Base-by-base conservation (phyloP, 2,329 filamentous ascomycete genomes). In the Phialocephala sp. region DNA sequence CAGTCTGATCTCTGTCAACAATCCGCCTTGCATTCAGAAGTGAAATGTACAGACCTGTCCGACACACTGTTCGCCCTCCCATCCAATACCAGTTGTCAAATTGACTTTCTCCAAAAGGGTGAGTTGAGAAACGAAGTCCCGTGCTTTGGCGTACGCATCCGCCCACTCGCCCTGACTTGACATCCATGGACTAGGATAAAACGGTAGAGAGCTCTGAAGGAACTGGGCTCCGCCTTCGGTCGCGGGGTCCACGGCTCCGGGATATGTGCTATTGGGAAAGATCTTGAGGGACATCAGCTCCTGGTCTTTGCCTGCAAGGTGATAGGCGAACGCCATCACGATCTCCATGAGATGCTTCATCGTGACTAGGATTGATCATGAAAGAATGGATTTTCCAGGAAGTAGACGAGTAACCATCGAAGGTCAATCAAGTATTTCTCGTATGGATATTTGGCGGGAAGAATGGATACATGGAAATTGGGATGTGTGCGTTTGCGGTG, bases 31-130 rank as follows among this genome's bases (percentile, higher is more conserved):
- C 35, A 36, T 32, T 1, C 4, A 36, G 32, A 4, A 57, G 18
- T 45, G 41, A 37, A 52, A 14, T 12, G 47, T 55, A 32, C 69
- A 68, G 18, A 68, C 69, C 32, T 76, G 69, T 32, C 75, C 75
- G 18, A 76, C 73, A 64, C 74, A 76, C 61, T 72, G 71, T 45
- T 68, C 63, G 27, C 66, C 60, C 27, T 65, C 67, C 66, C 68
- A 74, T 39, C 72, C 73, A 35, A 89, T 88, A 77, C 94, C 94
- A 0, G 94, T 97, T 2, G 94, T 98, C 69, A 99, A 78, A 78
- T 98, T 98, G 78, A 98, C 93, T 79, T 94, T 94, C 76, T 94
- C 91, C 3, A 90, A 88, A 62, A 94, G 77, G 0, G 91, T 94
- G 88, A 94, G 91, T 59, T 87, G 85, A 60, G 87, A 85, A 14